Percentiles rank a stretch among this genome's conserved stretches.
Conservation (phyloP, 208 protist genomes). For the Crithidia bombi region DNA sequence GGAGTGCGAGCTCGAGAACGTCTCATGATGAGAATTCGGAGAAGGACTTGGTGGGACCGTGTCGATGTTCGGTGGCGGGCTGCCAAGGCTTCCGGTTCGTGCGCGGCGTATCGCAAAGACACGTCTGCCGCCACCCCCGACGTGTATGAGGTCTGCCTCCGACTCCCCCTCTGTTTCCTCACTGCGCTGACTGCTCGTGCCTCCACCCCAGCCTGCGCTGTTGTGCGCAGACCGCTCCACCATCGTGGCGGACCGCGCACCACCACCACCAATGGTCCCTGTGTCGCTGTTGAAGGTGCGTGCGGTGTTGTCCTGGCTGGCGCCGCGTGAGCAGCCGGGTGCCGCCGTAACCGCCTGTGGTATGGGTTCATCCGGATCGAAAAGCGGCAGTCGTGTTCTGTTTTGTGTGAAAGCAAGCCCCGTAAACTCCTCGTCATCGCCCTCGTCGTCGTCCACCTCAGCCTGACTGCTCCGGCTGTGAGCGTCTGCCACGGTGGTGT, state of each 20-base stretch:
- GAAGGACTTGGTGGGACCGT: background rate
- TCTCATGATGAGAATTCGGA: background rate
- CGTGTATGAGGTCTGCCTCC: background rate
- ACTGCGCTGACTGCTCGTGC: background rate
- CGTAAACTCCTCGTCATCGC: constrained; percentile 1
- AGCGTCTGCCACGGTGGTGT: constrained; percentile 5
- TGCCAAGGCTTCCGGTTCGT: constrained; percentile 4
- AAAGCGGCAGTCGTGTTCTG: background rate
- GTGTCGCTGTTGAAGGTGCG: background rate
- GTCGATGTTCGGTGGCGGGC: background rate
- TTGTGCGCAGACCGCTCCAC: background rate
- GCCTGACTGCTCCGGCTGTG: background rate
- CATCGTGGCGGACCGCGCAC: constrained; percentile 1
- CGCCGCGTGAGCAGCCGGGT: too few relatives aligned
- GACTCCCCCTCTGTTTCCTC: background rate
- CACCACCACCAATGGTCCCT: background rate
- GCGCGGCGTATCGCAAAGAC: background rate
- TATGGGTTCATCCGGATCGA: background rate
- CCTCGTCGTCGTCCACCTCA: constrained; percentile 1
- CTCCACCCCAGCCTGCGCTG: background rate
- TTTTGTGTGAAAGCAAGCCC: constrained; percentile 13
- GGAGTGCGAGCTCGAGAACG: background rate
- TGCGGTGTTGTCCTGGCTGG: background rate
- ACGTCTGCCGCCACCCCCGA: background rate
- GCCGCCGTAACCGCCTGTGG: background rate